A percentile compares a stretch with the other conserved stretches of the same genome.
Conservation (phyloP, 257 asterid genomes). For the Nicotiana paniculata region DNA sequence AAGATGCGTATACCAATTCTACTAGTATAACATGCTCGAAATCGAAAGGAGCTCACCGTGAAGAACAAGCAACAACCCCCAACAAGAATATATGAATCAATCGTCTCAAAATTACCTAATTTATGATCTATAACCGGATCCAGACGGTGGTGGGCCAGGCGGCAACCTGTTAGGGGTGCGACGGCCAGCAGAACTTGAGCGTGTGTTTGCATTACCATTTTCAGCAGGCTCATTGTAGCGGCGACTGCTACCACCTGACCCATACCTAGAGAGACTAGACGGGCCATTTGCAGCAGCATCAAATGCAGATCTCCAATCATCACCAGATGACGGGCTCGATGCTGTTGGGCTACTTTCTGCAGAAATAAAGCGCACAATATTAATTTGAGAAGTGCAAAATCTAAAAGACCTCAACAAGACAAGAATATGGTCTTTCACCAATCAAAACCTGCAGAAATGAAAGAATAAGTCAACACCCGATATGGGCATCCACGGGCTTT, state of each 20-base stretch:
- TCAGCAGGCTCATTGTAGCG: conserved; percentile 69
- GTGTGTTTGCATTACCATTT: conserved; percentile 58
- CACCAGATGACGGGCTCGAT: conserved; percentile 64
- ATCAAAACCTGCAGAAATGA: not conserved
- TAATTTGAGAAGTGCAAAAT: not conserved
- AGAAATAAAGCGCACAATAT: not conserved
- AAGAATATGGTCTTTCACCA: not conserved
- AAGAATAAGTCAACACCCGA: not conserved
- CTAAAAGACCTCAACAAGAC: conserved; percentile 5
- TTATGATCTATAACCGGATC: conserved; percentile 74
- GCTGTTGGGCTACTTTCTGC: conserved; percentile 82
- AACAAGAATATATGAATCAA: conserved; percentile 52
- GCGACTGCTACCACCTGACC: conserved; percentile 65
- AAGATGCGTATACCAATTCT: conserved; percentile 32
- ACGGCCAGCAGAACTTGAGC: conserved; percentile 59
- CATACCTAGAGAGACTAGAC: conserved; percentile 41
- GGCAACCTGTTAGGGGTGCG: conserved; percentile 89
- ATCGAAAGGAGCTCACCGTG: conserved; percentile 34
- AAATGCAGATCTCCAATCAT: conserved; percentile 94
- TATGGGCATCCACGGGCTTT: not conserved
- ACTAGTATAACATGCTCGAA: conserved; percentile 39
- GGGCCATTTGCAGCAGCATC: conserved; percentile 83
- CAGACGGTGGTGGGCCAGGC: conserved; percentile 81
- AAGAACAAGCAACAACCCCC: conserved; percentile 32
- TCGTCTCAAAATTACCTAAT: conserved; percentile 25